Evolutionary conservation across 352 stramenopile species (phyloP), one percentile per base, ranked within the genome.

Genomic region (Blastocystis hominis): DNA sequence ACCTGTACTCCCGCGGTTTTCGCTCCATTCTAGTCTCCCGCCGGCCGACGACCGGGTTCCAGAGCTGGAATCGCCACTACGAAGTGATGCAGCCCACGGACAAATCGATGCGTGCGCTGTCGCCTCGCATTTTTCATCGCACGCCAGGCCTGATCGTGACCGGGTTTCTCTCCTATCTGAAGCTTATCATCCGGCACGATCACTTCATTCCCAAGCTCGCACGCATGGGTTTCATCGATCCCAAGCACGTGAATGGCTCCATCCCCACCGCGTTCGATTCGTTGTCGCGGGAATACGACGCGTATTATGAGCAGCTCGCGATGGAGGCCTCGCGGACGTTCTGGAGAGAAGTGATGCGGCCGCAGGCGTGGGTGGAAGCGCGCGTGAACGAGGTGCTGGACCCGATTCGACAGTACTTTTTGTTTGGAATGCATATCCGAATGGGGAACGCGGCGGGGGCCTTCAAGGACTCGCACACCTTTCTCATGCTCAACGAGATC

Each of bases 391-490:
- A 59, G 9, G 40, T 78, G 13, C 53, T 78, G 17, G 53, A 36
- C 30, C 38, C 17, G 1, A 30, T 24, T 0, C 3, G 15, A 55
- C 42, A 20, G 9, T 62, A 63, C 17, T 78, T 34, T 4, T 46
- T 53, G 34, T 40, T 78, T 42, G 68, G 68, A 4, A 62, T 78
- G 34, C 68, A 78, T 38, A 78, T 78, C 42, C 68, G 68, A 20
- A 78, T 78, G 68, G 68, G 68, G 5, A 78, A 24, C 20, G 40
- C 42, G 9, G 68, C 42, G 47, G 38, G 68, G 3, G 42, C 68
- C 20, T 78, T 78, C 42, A 78, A 78, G 53, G 68, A 78, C 53
- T 40, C 68, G n/a, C 68, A 78, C 47, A 55, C 40, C 6, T 78
- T 78, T 24, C 68, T 78, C 9, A 44, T 38, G 46, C 15, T 20